Evolutionary conservation across 768 basidiomycete species (phyloP).

Genomic region (Suillus fuscotomentosus): DNA sequence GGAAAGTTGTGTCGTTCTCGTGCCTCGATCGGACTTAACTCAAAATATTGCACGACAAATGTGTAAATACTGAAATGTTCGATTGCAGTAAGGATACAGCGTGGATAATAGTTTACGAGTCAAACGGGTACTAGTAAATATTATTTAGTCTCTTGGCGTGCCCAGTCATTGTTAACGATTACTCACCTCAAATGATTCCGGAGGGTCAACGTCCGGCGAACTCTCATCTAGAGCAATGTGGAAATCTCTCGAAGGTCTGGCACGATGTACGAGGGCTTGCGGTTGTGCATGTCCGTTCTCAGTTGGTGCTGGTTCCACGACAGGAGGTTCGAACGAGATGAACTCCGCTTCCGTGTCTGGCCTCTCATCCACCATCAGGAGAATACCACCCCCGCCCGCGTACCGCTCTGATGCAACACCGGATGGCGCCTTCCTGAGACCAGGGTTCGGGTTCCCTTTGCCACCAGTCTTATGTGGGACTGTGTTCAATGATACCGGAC

Average conservation of each 20-base stretch:
- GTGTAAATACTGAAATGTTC: slow-evolving; percentile 1
- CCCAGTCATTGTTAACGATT: not conserved
- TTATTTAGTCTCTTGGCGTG: slow-evolving; percentile 18
- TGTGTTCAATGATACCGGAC: slow-evolving; percentile 60
- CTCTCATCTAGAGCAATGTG: slow-evolving; percentile 72
- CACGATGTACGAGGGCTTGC: slow-evolving; percentile 17
- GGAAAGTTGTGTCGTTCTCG: not conserved
- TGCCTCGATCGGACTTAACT: slow-evolving; percentile 1
- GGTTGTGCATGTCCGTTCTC: slow-evolving; percentile 32
- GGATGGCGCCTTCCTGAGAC: slow-evolving; percentile 30
- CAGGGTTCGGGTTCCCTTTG: slow-evolving; percentile 26
- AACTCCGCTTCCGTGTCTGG: slow-evolving; percentile 74
- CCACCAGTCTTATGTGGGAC: slow-evolving; percentile 30
- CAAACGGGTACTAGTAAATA: slow-evolving; percentile 69
- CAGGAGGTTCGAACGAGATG: slow-evolving; percentile 59
- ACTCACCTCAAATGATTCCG: slow-evolving; percentile 82
- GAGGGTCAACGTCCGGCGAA: slow-evolving; percentile 71
- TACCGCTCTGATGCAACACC: slow-evolving; percentile 54
- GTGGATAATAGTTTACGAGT: slow-evolving; percentile 37
- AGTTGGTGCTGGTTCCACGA: slow-evolving; percentile 30
- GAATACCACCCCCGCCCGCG: slow-evolving; percentile 83
- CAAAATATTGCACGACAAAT: not conserved
- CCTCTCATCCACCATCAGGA: slow-evolving; percentile 75
- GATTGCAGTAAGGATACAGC: slow-evolving; percentile 8
- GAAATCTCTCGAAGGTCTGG: slow-evolving; percentile 27